Evolutionary conservation across 768 basidiomycete genomes (phyloP).

Genomic region (Coprinopsis marcescibilis): DNA sequence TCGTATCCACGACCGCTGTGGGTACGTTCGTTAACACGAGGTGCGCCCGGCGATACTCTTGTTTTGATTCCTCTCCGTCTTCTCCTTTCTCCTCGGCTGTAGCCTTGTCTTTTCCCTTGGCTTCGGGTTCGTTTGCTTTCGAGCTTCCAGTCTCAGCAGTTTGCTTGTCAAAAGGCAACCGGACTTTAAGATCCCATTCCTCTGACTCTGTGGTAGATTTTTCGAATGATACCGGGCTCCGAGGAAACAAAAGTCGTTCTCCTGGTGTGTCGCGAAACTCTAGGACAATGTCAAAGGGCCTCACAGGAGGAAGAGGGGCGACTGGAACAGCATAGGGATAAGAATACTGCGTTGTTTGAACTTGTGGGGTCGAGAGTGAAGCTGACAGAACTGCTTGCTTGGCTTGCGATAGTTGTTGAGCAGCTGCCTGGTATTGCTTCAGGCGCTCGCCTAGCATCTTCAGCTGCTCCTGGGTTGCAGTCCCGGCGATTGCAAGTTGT

Average conservation of each 20-base stretch:
- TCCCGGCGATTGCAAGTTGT: constrained; percentile 6
- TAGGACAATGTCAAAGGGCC: constrained; percentile 63
- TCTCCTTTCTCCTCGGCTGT: not conserved
- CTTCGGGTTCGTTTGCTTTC: not conserved
- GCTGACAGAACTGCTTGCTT: too few species aligned
- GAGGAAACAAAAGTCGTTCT: constrained; percentile 67
- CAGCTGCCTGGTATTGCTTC: not conserved
- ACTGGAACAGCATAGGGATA: constrained; percentile 7
- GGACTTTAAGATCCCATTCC: constrained; percentile 12
- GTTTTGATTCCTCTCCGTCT: constrained; percentile 6
- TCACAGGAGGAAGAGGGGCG: constrained; percentile 5
- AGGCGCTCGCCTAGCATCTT: constrained; percentile 4
- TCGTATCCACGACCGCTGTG: constrained; percentile 48
- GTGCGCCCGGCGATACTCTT: not conserved
- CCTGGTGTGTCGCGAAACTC: constrained; percentile 60
- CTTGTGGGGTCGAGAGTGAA: too few species aligned
- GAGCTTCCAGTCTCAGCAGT: not conserved
- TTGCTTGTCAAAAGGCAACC: constrained; percentile 37
- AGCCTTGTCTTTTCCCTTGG: not conserved
- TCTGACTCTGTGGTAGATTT: not conserved
- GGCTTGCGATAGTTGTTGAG: too few species aligned
- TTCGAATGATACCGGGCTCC: constrained; percentile 30
- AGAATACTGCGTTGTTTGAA: not conserved
- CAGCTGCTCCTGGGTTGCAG: constrained; percentile 12
- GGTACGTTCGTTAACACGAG: constrained; percentile 18